Evolutionary conservation across 768 basidiomycete genomes (phyloP), one percentile per base, ranked within the genome.

Genomic region (Postia placenta): DNA sequence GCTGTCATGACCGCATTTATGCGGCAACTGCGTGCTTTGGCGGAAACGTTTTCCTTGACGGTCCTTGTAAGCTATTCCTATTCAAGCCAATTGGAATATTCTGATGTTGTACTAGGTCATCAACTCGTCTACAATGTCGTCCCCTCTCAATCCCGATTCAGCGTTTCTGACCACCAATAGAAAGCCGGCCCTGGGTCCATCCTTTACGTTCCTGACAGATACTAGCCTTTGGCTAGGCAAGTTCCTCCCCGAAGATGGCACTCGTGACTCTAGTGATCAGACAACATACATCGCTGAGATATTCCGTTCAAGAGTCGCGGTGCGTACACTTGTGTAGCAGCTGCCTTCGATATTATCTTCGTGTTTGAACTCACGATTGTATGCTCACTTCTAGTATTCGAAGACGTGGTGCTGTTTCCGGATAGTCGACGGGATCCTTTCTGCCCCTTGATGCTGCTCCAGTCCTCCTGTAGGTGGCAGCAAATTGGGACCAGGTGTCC

Each of bases 151-250:
- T 47, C 62, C 67, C 7, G 17, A 54, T 37, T 67, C 71, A 0
- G 60, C 54, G 11, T 72, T 71, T 28, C 48, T 66, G 44, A 64
- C 63, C 4, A 67, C 65, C 1, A 67, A 62, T 6, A 70, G 78
- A 49, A 88, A 85, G 57, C 86, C 87, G 4, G 84, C 85, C 0
- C 69, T 91, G 12, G 88, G 87, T 0, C 81, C 87, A 1, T 83
- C 86, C 1, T 91, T 90, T 52, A 70, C 81, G 5, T 85, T 78
- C 62, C 65, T 87, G 62, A 77, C 80, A 1, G 88, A 90, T 57
- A 79, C 77, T 14, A 85, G 83, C 0, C 55, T 91, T n/a, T 90
- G 87, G 87, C 68, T 88, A 9, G 69, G 75, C 9, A 65, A 56
- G 26, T 30, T 40, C n/a, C 20, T 17, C 11, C 14, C 14, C 11